Evolutionary conservation across 2,329 filamentous ascomycete species (phyloP).

Genomic region (Pseudogymnoascus sp.): DNA sequence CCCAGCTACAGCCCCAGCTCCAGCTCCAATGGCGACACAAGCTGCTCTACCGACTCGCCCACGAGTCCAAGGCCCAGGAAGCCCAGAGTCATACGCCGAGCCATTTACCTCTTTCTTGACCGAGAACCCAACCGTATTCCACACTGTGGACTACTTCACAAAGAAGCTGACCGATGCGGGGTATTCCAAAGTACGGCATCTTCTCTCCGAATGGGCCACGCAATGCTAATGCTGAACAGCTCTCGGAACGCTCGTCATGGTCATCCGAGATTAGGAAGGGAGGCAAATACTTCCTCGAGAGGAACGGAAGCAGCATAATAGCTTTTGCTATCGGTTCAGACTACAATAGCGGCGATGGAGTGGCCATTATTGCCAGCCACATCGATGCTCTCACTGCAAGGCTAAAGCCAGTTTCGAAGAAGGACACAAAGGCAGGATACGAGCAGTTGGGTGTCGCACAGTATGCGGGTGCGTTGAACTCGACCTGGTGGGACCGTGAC

Average conservation of each 20-base stretch:
- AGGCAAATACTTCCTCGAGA: conserved; percentile 81
- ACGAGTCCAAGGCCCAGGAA: not conserved
- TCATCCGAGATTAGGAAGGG: conserved; percentile 61
- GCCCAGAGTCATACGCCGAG: conserved; percentile 63
- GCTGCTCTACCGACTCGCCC: not conserved
- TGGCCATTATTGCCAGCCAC: conserved; percentile 84
- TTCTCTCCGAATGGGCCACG: not conserved
- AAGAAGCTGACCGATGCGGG: conserved; percentile 63
- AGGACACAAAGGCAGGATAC: conserved; percentile 79
- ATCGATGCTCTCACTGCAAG: conserved; percentile 87
- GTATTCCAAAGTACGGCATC: conserved; percentile 57
- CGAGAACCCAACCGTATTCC: conserved; percentile 88
- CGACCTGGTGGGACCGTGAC: conserved; percentile 96
- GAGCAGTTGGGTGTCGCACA: conserved; percentile 85
- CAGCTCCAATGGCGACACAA: conserved; percentile 11
- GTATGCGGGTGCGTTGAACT: conserved; percentile 80
- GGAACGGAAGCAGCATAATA: conserved; percentile 80
- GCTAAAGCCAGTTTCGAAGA: conserved; percentile 82
- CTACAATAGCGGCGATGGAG: conserved; percentile 78
- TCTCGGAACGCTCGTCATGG: conserved; percentile 79
- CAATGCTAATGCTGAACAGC: conserved; percentile 36
- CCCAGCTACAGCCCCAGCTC: conserved; percentile 17
- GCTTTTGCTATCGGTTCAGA: conserved; percentile 75
- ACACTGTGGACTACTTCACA: conserved; percentile 75
- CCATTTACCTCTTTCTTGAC: conserved; percentile 84